Evolutionary conservation across 805 yeast genomes (phyloP), one percentile per base, ranked within the genome.

Genomic region (Grigorovia jiainica): DNA sequence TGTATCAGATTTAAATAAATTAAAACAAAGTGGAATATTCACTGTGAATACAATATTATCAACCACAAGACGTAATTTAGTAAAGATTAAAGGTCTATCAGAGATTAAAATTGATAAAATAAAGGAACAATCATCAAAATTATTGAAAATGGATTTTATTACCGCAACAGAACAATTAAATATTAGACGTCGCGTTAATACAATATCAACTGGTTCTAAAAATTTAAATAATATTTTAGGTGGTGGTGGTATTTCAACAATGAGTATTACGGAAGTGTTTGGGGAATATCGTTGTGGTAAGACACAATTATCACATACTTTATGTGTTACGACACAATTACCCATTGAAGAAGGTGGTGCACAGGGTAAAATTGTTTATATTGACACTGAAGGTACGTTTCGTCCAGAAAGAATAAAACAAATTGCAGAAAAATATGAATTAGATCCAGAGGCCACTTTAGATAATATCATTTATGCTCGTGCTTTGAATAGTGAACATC

Each of bases 201-300:
- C 78, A 35, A 60, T 82, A 16, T 76, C 87, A 1, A 82, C 89
- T 0, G 90, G 90, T 0, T 75, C 83, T 9, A 79, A 76, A 53
- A 79, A 79, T 42, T 67, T 82, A 39, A 87, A 82, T 54, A 70
- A 77, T 4, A 67, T 80, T 19, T 63, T 82, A 10, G 87, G 87
- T 10, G 90, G 87, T 7, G 89, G 90, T 0, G 89, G 90, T 0
- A 66, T 82, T 34, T 79, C 78, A 65, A 78, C 89, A 0, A 85
- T 84, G 68, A 75, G 84, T 25, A 77, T 82, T 41, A 80, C 87
- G 0, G 90, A 82, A 57, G 86, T 80, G 0, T 82, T 79, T 63
- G 90, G 90, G 1, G 90, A 82, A 52, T 82, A 79, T 50, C 67
- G 90, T 55, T 82, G 89, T 43, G 90, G 90, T 33, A 82, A 82